Evolutionary conservation across 306 rosid genomes (phyloP).

Genomic region (Dryas octopetala): DNA sequence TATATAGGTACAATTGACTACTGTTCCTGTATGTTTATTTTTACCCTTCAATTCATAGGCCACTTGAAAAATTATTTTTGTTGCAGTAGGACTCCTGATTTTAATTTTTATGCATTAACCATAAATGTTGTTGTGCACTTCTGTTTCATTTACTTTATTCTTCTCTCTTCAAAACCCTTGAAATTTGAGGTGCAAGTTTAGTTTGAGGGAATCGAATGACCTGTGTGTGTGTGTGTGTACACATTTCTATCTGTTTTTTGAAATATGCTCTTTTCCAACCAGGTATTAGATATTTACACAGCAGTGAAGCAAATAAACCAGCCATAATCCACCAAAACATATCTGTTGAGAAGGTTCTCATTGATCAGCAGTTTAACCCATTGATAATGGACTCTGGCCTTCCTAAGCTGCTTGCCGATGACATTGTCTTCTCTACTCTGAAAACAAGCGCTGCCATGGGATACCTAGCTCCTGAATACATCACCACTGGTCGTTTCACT

Average conservation of each 20-base stretch:
- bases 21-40: too few species aligned
- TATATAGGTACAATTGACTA: too few species aligned
- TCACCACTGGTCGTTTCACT: constrained; percentile 84
- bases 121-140: neutral
- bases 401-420: constrained; percentile 90
- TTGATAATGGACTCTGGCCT: constrained; percentile 79
- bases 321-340: constrained; percentile 84
- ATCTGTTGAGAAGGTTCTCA: constrained; percentile 76
- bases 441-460: constrained; percentile 99
- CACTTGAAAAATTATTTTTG: neutral
- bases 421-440: constrained; percentile 81
- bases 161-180: neutral
- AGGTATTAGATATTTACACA: constrained; percentile 84
- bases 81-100: neutral
- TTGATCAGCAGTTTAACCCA: constrained; percentile 67
- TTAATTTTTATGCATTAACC: neutral
- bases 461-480: constrained; percentile 91
- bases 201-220: neutral
- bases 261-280: constrained; percentile 25
- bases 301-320: constrained; percentile 58
- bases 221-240: neutral
- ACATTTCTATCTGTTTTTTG: neutral
- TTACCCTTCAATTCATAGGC: neutral
- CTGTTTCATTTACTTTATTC: neutral
- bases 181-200: neutral